Evolutionary conservation across 176 grass and related monocot species (phyloP), one percentile per base, ranked within the genome.

Genomic region (Aegilops tauschii): DNA sequence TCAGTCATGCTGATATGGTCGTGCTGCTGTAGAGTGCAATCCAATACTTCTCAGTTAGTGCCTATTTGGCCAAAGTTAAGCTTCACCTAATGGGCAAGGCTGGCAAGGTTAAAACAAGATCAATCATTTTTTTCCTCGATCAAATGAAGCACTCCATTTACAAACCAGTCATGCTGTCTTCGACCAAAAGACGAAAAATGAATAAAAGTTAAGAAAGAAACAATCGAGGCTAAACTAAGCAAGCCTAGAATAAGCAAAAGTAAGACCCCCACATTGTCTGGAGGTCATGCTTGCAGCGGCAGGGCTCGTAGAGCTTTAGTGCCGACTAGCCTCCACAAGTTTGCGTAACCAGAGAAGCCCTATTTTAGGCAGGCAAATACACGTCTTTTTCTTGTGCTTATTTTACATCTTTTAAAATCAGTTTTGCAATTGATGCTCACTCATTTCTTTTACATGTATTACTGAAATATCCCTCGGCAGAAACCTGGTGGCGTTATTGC

Each of bases 401-500:
- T 76, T 76, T 70, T 88, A 76, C 67, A 69, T 76, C 3, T 79
- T 69, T 77, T 47, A 44, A 27, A 73, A 4, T 68, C 29, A 76
- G 36, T 76, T 91, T 63, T 88, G 23, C 20, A 54, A 14, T 39
- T 52, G n/a, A 88, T 12, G 63, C 12, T 54, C 29, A 63, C 36
- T 50, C 70, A 18, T 45, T 83, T 86, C 21, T 67, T 83, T 82
- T 86, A 2, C 36, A 74, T 75, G 36, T 47, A 73, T 85, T 81
- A 44, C 21, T 86, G 28, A 71, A 47, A 37, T 67, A 3, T 66
- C 80, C 74, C 14, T 90, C 86, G 76, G 70, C 90, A 99, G 97
- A 99, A 99, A 93, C 97, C 97, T 96, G 94, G 97, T 83, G 97
- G 97, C 68, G 90, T 99, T 66, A 85, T 99, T 87, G 92, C 97